Evolutionary conservation across 345 rosid species (phyloP), one percentile per base, ranked within the genome.

Genomic region (Camelina hispida): DNA sequence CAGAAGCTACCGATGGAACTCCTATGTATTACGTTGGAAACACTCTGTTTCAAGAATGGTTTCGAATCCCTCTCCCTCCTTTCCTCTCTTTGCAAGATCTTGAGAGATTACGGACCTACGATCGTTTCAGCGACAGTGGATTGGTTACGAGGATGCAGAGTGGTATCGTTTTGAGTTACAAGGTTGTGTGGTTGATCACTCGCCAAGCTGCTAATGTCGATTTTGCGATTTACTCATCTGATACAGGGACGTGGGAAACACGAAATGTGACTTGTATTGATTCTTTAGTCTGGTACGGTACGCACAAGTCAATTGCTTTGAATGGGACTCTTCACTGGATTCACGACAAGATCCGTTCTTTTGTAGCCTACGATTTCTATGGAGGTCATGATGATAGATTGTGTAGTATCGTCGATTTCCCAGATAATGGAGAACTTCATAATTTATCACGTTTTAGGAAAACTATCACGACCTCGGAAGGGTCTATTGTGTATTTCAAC

Each of bases 311-410:
- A 0, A 44, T 73, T 34, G 38, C 77, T 64, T 35, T 73, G 30
- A 73, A 56, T 22, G 65, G 65, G 48, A 22, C 46, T 7, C 78
- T 73, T 34, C 78, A 65, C 14, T 65, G 71, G 78, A 17, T 55
- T n/a, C 56, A 28, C 30, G 30, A 28, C 78, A 0, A 16, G 9
- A 40, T 14, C 44, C 22, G 5, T 5, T 65, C 58, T 65, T 15
- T 65, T 7, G 48, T 65, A 47, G 66, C 71, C 22, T 74, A 46
- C 3, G 59, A 74, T 56, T 65, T 74, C 66, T 74, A 65, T 15
- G 71, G 38, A 12, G 58, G 16, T 34, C 2, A 34, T 23, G 17
- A 6, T 20, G 48, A 14, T 30, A 37, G 13, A 28, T 28, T 2
- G 20, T 46, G 16, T 73, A 15, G 66, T 65, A 5, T 46, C 3